A percentile compares a stretch with the other conserved stretches of the same genome.
phyloP scores from a whole-genome alignment of 768 basidiomycete genomes.

The Boletales sp. region DNA sequence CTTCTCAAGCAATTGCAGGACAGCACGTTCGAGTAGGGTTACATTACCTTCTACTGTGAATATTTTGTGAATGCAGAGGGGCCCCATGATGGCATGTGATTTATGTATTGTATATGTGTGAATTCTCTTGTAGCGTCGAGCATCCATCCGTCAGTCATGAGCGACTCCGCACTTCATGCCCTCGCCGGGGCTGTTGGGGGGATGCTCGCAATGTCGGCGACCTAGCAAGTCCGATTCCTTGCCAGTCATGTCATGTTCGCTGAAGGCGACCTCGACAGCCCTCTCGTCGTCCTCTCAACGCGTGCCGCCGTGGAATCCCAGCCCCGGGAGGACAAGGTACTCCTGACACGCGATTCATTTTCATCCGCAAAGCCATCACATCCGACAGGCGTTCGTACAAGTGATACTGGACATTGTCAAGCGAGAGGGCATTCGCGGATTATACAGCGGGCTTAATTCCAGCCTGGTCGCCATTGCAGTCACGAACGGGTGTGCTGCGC shows the following conservation, averaged over 20 bases:
- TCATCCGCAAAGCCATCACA: neutral
- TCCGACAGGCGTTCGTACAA: conserved; percentile 55
- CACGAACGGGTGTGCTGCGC: conserved; percentile 72
- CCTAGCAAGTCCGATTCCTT: conserved; percentile 55
- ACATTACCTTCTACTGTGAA: neutral
- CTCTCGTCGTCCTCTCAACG: conserved; percentile 88
- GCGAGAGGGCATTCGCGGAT: conserved; percentile 76
- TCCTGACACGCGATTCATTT: neutral
- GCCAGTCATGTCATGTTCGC: neutral
- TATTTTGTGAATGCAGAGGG: neutral
- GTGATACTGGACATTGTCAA: conserved; percentile 73
- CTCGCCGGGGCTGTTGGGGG: conserved; percentile 89
- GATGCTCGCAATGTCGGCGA: conserved; percentile 85
- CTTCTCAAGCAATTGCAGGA: conserved; percentile 47
- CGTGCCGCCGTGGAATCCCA: conserved; percentile 89
- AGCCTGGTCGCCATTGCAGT: conserved; percentile 88
- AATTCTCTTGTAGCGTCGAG: neutral
- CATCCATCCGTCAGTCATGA: conserved; percentile 35
- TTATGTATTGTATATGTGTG: neutral
- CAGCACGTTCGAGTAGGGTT: conserved; percentile 5
- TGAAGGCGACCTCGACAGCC: conserved; percentile 43
- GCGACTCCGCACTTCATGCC: conserved; percentile 83
- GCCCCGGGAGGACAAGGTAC: conserved; percentile 66
- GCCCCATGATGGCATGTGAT: conserved; percentile 12
- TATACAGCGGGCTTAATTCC: conserved; percentile 86